Evolutionary conservation across 768 basidiomycete species (phyloP), one percentile per base, ranked within the genome.

Genomic region (Suillus sp.): DNA sequence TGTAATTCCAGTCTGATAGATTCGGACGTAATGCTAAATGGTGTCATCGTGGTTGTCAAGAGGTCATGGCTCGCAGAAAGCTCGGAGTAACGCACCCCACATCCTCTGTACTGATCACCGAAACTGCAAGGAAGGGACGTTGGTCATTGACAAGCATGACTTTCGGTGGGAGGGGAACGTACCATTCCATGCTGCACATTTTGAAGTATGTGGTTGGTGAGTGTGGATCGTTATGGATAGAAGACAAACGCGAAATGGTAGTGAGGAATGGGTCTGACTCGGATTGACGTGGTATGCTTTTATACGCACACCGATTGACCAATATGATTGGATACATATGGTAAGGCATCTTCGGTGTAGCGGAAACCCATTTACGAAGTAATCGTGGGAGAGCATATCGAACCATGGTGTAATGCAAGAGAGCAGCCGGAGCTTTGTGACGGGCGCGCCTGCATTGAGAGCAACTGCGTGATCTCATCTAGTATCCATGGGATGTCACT

Each of bases 161-260:
- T 34, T 59, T 60, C 62, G 53, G 61, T 37, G 59, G 59, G 62
- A 69, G 68, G 67, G 18, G 56, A 9, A 69, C 70, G 68, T 67
- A 86, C 86, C 84, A 82, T 81, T 87, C 86, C 69, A 82, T 80
- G 71, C 76, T 77, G 65, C 86, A 88, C 86, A 88, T 88, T 48
- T 30, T 71, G 7, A 70, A 25, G 42, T 34, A 30, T 37, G 48
- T 47, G 32, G 48, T 43, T 18, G 45, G 34, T 20, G 27, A 38
- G 8, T 53, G 13, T 22, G 34, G 40, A 58, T 47, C 32, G 22
- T 56, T 57, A 30, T 59, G 35, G 27, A 64, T 64, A 57, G 37
- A 27, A n/a, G 42, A 53, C 22, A 22, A 54, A 53, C 20, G 51
- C 51, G 51, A 20, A 51, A 13, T n/a, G 22, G 34, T 48, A 20